These are phyloP conservation scores for Plasmodium vivax DNA, from an alignment of 169 alveolate species.

Conservation along the genomic window DNA sequence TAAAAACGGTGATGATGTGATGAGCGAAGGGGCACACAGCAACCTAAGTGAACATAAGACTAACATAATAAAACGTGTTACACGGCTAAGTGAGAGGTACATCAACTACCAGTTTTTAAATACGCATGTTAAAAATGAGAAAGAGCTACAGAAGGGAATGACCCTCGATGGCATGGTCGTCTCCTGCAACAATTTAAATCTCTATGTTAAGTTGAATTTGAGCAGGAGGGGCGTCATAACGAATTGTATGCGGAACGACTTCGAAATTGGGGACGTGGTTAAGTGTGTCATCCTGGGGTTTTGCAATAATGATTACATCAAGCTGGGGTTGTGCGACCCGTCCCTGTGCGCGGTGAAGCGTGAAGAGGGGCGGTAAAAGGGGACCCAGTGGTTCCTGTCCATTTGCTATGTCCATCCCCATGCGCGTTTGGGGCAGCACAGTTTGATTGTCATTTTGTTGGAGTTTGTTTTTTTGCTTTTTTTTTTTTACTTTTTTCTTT, in stretches of 20 bases:
- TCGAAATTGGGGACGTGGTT: slow-evolving; percentile 53
- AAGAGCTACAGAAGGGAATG: slow-evolving; percentile 51
- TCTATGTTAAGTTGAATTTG: slow-evolving; percentile 44
- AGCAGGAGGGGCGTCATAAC: slow-evolving; percentile 52
- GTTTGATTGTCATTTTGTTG: neutral
- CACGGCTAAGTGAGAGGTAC: slow-evolving; percentile 19
- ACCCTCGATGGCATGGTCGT: slow-evolving; percentile 54
- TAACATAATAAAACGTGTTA: slow-evolving; percentile 2
- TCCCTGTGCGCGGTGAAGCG: neutral
- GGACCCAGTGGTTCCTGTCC: neutral
- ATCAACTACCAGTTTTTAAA: slow-evolving; percentile 49
- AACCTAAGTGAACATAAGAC: neutral
- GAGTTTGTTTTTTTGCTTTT: no score
- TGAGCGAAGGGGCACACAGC: neutral
- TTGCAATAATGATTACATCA: slow-evolving; percentile 39
- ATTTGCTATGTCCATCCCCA: neutral
- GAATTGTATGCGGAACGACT: neutral
- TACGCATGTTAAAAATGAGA: slow-evolving; percentile 50
- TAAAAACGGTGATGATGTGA: neutral
- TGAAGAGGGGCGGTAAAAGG: neutral
- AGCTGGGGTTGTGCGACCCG: slow-evolving; percentile 24
- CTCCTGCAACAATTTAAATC: slow-evolving; percentile 46
- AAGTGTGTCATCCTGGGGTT: slow-evolving; percentile 36
- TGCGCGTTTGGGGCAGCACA: neutral
- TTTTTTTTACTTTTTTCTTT: neutral